Conservation (phyloP, 768 basidiomycete species). For the Leccinellum luteum region DNA sequence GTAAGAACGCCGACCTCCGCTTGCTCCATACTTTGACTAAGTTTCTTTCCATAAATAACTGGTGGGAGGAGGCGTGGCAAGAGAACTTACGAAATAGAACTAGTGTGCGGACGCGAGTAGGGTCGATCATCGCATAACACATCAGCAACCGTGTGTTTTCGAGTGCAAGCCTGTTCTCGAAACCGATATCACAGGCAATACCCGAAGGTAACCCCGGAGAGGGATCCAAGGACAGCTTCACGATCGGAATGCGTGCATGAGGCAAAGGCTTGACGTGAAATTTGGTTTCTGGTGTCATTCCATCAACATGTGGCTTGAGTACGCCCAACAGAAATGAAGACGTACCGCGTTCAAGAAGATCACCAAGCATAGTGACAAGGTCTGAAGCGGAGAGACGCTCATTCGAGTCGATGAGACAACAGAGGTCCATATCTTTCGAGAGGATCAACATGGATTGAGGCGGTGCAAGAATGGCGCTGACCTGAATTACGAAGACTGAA, state of each 20-base stretch:
- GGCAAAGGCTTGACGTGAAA: constrained; percentile 96
- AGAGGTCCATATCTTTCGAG: constrained; percentile 91
- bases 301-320: constrained; percentile 12
- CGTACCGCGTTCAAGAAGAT: constrained; percentile 89
- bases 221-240: constrained; percentile 91
- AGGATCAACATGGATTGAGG: constrained; percentile 10
- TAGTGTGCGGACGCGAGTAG: constrained; percentile 87
- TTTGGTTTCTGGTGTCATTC: constrained; percentile 72
- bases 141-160: constrained; percentile 95
- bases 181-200: constrained; percentile 98
- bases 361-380: constrained; percentile 91
- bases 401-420: constrained; percentile 90
- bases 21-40: constrained; percentile 99
- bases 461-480: constrained; percentile 30
- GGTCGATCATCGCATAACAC: constrained; percentile 98
- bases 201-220: constrained; percentile 78
- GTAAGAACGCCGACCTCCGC: constrained; percentile 53
- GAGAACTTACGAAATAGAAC: constrained; percentile 89
- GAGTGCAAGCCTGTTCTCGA: constrained; percentile 94
- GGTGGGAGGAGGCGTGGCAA: constrained; percentile 7
- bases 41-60: constrained; percentile 10
- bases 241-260: constrained; percentile 96
- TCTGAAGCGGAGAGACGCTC: constrained; percentile 79
- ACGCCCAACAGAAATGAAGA: constrained; percentile 16
- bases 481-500: constrained; percentile 97